These are phyloP conservation scores for Candida pseudofarinosa DNA, from an alignment of 805 yeast species.

Conservation along the genomic window DNA sequence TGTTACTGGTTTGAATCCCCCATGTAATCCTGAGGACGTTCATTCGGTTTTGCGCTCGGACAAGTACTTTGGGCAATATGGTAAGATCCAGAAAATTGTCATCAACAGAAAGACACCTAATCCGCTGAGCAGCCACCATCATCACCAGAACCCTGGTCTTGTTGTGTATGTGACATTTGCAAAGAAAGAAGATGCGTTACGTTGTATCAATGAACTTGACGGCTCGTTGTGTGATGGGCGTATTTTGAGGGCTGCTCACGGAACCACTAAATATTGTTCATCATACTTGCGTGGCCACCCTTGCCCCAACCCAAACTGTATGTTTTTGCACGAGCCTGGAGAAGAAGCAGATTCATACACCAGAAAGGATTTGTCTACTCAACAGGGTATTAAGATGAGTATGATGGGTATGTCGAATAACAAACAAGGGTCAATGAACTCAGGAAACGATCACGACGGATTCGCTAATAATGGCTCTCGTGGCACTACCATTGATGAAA, in stretches of 20 bases:
- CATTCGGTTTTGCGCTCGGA: constrained; percentile 81
- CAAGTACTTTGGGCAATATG: constrained; percentile 97
- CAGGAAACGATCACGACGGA: constrained; percentile 17
- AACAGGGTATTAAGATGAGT: constrained; percentile 60
- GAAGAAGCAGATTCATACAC: constrained; percentile 98
- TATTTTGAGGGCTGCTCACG: constrained; percentile 89
- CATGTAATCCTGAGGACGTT: constrained; percentile 76
- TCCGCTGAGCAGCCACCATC: constrained; percentile 27
- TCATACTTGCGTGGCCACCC: constrained; percentile 90
- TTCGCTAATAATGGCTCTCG: constrained; percentile 18
- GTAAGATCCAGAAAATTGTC: constrained; percentile 89
- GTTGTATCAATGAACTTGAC: constrained; percentile 87
- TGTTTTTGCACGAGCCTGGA: constrained; percentile 99
- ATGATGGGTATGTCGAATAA: constrained; percentile 30
- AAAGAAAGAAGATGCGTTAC: constrained; percentile 90
- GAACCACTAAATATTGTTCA: constrained; percentile 98
- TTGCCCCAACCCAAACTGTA: constrained; percentile 97
- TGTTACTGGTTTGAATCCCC: constrained; percentile 91
- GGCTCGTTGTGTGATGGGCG: constrained; percentile 93
- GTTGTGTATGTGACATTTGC: constrained; percentile 96
- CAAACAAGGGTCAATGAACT: constrained; percentile 8
- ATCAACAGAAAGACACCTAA: constrained; percentile 72
- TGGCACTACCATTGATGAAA: constrained; percentile 12
- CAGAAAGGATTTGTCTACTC: constrained; percentile 79
- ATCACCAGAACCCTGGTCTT: constrained; percentile 65